phyloP scores from a whole-genome alignment of 208 protist genomes.

The Angomonas ambiguus region DNA sequence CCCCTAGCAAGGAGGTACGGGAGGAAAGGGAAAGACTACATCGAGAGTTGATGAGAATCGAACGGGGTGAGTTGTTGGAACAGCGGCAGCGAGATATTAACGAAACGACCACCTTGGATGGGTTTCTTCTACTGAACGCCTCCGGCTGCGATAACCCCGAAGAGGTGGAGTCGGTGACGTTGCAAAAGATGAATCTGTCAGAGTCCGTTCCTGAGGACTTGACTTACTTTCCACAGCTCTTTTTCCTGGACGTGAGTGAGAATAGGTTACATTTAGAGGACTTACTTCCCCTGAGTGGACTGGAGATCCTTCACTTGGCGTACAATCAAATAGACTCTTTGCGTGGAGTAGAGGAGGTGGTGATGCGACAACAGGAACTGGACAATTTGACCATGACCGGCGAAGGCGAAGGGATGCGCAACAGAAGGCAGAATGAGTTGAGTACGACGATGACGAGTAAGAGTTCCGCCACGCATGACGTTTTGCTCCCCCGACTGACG shows the following conservation, averaged over 20 bases:
- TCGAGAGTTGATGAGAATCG: constrained; percentile 33
- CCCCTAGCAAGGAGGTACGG: constrained; percentile 33
- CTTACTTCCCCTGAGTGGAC: constrained; percentile 41
- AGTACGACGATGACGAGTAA: constrained; percentile 4
- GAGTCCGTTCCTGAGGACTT: constrained; percentile 70
- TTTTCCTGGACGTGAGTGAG: constrained; percentile 80
- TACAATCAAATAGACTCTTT: constrained; percentile 76
- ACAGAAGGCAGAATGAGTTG: constrained; percentile 2
- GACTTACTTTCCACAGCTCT: constrained; percentile 57
- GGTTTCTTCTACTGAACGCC: constrained; percentile 73
- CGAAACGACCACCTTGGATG: constrained; percentile 60
- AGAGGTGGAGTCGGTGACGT: constrained; percentile 57
- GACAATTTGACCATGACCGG: neutral
- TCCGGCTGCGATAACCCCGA: constrained; percentile 57
- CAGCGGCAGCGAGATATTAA: constrained; percentile 22
- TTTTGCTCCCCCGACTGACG: constrained; percentile 41
- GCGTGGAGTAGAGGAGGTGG: constrained; percentile 17
- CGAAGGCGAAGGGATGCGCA: neutral
- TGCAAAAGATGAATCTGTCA: constrained; percentile 61
- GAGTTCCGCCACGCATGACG: constrained; percentile 26
- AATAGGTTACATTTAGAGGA: constrained; percentile 66
- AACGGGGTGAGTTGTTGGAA: constrained; percentile 33
- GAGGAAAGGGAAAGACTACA: constrained; percentile 42
- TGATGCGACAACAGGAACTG: constrained; percentile 17
- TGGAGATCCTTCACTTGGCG: constrained; percentile 73